Conservation (phyloP, 2,329 filamentous ascomycete genomes). For the Cladosporium velox region DNA sequence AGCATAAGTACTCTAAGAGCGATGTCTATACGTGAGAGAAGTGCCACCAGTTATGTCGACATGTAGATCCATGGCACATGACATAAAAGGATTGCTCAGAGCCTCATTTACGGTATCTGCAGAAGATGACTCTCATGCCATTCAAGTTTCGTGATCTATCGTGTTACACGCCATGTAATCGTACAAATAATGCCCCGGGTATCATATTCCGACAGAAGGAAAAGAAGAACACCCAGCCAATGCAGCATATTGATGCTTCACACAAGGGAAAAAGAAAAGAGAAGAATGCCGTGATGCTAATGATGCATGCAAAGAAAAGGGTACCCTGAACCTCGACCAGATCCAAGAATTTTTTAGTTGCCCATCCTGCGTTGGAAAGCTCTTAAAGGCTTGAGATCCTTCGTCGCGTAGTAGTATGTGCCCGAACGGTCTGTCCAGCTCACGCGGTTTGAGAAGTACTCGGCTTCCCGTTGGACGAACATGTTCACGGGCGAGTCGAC, state of each 20-base stretch:
- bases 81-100: not conserved
- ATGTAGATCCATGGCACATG: not conserved
- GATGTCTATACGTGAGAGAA: not conserved
- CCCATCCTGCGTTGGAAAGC: constrained; percentile 41
- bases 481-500: constrained; percentile 80
- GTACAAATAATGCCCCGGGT: constrained; percentile 18
- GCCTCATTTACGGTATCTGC: not conserved
- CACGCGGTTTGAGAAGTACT: constrained; percentile 70
- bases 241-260: not conserved
- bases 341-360: not conserved
- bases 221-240: constrained; percentile 17
- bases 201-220: constrained; percentile 16
- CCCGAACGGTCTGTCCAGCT: constrained; percentile 89
- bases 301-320: not conserved
- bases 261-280: not conserved
- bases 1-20: not conserved
- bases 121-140: not conserved
- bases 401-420: constrained; percentile 84
- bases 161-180: constrained; percentile 16
- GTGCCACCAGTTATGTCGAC: not conserved
- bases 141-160: constrained; percentile 12
- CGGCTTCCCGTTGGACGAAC: constrained; percentile 71
- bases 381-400: constrained; percentile 61
- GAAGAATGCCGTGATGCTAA: constrained; percentile 6
- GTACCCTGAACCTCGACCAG: not conserved